Evolutionary conservation across 164 flowering plant species (phyloP).

Genomic region (Euptelea pleiosperma): DNA sequence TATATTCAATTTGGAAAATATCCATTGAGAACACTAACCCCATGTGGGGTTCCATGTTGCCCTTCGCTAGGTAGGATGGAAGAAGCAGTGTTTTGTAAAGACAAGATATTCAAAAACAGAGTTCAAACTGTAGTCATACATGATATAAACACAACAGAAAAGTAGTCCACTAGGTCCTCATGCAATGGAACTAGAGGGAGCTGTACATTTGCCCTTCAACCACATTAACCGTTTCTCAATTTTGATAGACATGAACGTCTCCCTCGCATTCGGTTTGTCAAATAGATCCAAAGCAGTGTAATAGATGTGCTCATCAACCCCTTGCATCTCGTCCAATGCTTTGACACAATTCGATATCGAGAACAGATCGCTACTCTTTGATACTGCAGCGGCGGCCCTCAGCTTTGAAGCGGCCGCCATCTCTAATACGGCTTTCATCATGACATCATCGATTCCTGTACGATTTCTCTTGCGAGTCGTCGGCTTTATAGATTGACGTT

Average conservation of each 20-base stretch:
- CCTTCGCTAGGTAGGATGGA: no score
- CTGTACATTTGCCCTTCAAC: slow-evolving; percentile 39
- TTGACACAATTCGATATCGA: slow-evolving; percentile 42
- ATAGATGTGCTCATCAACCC: slow-evolving; percentile 36
- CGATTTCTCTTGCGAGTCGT: slow-evolving; percentile 45
- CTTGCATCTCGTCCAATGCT: slow-evolving; percentile 46
- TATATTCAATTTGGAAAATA: no score
- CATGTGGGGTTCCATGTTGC: no score
- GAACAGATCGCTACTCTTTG: slow-evolving; percentile 28
- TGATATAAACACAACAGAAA: not conserved
- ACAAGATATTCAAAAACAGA: no score
- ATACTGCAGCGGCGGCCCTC: slow-evolving; percentile 38
- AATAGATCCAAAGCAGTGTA: slow-evolving; percentile 57
- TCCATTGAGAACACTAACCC: no score
- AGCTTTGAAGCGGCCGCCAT: slow-evolving; percentile 58
- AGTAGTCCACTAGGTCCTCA: not conserved
- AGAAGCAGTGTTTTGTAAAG: no score
- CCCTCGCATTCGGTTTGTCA: slow-evolving; percentile 44
- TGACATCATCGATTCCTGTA: slow-evolving; percentile 39
- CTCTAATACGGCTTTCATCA: slow-evolving; percentile 49
- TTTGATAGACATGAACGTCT: slow-evolving; percentile 54
- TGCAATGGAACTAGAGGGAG: slow-evolving; percentile 6
- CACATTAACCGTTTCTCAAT: slow-evolving; percentile 43
- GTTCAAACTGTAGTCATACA: no score
- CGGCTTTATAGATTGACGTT: slow-evolving; percentile 16